Percentiles rank a stretch among this genome's conserved stretches.
Evolutionary conservation across 2,329 filamentous ascomycete species (phyloP).

Genomic region (Botryotinia convoluta): DNA sequence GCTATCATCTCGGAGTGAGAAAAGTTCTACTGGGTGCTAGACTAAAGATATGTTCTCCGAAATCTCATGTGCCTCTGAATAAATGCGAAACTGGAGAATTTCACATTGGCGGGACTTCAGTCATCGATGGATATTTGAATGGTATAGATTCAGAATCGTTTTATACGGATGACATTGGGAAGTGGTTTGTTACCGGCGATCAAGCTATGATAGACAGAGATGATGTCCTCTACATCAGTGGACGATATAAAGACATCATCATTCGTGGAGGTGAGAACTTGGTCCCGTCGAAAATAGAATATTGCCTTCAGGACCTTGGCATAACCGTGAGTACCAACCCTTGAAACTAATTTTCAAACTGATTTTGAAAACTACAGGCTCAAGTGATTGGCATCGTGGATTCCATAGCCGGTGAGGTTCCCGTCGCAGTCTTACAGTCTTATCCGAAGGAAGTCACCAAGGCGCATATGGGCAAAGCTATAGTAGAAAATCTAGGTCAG

Average conservation of each 20-base stretch:
- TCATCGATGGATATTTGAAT: slow-evolving; percentile 65
- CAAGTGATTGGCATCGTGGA: not conserved
- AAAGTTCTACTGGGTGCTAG: slow-evolving; percentile 36
- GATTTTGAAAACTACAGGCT: not conserved
- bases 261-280: slow-evolving; percentile 63
- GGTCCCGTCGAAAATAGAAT: slow-evolving; percentile 66
- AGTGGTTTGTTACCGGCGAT: slow-evolving; percentile 55
- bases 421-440: not conserved
- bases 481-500: not conserved
- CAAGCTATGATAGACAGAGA: slow-evolving; percentile 50
- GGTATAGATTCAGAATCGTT: slow-evolving; percentile 58
- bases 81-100: slow-evolving; percentile 64
- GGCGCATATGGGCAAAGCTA: not conserved
- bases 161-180: not conserved
- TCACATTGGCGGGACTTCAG: slow-evolving; percentile 74
- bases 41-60: not conserved
- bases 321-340: not conserved
- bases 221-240: slow-evolving; percentile 54
- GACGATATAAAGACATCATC: slow-evolving; percentile 68
- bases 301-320: slow-evolving; percentile 47
- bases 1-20: slow-evolving; percentile 21
- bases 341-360: not conserved
- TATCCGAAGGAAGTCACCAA: not conserved
- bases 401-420: not conserved
- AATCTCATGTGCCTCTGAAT: not conserved